Percentiles rank a stretch among this genome's conserved stretches.
Evolutionary conservation across 345 rosid genomes (phyloP).

Genomic region (Sonneratia caseolaris): DNA sequence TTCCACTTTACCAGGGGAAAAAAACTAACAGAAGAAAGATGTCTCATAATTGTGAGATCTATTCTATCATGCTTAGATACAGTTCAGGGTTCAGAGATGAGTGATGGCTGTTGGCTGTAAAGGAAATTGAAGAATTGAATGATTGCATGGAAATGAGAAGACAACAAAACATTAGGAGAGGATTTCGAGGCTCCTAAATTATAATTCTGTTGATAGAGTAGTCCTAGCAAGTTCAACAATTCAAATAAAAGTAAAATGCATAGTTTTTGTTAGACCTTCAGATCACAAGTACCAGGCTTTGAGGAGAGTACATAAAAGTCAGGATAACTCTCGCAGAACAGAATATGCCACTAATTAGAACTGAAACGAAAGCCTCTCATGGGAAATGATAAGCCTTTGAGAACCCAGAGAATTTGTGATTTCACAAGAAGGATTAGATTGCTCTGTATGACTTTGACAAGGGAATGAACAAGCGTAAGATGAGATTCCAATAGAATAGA

Average conservation of each 20-base stretch:
- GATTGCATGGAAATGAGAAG: neutral
- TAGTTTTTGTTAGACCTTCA: neutral
- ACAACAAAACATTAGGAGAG: neutral
- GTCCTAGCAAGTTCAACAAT: neutral
- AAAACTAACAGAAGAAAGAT: neutral
- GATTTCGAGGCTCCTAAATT: neutral
- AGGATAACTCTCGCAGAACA: no score
- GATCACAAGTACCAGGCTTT: neutral
- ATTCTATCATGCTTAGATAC: neutral
- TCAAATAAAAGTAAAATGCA: neutral
- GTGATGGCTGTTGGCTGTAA: neutral
- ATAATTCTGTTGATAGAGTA: neutral
- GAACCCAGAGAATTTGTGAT: neutral
- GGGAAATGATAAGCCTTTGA: neutral
- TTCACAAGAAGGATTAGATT: neutral
- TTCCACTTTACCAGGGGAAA: neutral
- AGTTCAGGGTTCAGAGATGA: neutral
- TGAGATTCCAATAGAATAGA: neutral
- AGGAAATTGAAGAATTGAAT: no score
- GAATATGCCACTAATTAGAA: neutral
- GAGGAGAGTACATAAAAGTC: neutral
- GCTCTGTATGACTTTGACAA: neutral
- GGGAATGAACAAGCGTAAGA: neutral
- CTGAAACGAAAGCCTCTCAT: no score
- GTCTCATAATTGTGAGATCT: neutral